Evolutionary conservation across 2,329 filamentous ascomycete genomes (phyloP), one percentile per base, ranked within the genome.

Genomic region (Ascochyta koolunga): DNA sequence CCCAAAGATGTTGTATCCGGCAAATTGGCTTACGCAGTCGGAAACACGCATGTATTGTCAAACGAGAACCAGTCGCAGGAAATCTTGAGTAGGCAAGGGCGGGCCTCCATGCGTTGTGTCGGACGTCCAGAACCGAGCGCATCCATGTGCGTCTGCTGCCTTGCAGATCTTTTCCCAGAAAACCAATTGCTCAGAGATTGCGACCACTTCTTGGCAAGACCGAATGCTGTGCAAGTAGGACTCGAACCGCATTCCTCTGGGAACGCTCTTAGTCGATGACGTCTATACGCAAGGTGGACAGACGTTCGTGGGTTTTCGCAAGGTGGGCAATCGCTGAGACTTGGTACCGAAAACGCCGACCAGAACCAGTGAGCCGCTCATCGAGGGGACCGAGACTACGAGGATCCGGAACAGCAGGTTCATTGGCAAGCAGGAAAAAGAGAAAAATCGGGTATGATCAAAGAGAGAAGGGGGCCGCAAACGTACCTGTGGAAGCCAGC

Each of bases 401-500:
- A 44, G 35, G 16, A 29, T 21, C 33, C 22, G 6, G 8, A 10
- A 29, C 27, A 29, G 24, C 24, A 41, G 42, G 13, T 19, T 33
- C 43, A 27, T 22, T 16, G 35, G 24, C 35, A 37, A 16, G 7
- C 13, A 21, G 5, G 2, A 21, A 10, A 32, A 24, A n/a, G 11
- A 21, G 40, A 9, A 29, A 15, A 21, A 24, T 10, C 11, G 16
- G 22, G 19, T 18, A 46, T 15, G 19, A 29, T 16, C 11, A n/a
- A 35, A 11, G 27, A n/a, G n/a, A n/a, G n/a, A n/a, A n/a, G 45
- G 25, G 37, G 18, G 15, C 5, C 13, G 32, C 32, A 18, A 40
- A 58, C 69, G 56, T 66, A 72, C 70, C 65, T 69, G 36, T 70
- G 66, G 39, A 68, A 69, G 24, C 59, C 57, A 21, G 60, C 52